A percentile compares a stretch with the other conserved stretches of the same genome.
Conservation (phyloP, 768 basidiomycete species). For the Lepiota brunneoincarnata region DNA sequence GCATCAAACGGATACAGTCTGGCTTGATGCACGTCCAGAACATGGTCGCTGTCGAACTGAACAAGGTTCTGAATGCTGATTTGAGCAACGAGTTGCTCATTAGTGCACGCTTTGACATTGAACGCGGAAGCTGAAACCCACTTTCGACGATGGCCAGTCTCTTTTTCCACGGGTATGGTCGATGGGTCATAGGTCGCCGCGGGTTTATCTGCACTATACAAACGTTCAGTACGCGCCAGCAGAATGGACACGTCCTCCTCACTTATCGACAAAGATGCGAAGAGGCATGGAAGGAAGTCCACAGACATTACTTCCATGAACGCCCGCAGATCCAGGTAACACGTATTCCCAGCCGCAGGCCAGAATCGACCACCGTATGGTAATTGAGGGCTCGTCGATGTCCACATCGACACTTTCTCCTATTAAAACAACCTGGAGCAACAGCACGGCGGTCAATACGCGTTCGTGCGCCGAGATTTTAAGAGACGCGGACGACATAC, state of each 20-base stretch:
- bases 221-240: not conserved
- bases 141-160: slow-evolving; percentile 41
- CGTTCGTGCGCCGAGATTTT: not conserved
- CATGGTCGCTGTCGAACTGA: slow-evolving; percentile 56
- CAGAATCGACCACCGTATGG: slow-evolving; percentile 54
- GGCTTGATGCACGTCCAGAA: slow-evolving; percentile 52
- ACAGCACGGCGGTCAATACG: too few species aligned
- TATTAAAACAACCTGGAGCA: slow-evolving; percentile 45
- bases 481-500: slow-evolving; percentile 26
- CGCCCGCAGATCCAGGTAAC: slow-evolving; percentile 42
- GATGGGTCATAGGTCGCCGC: slow-evolving; percentile 43
- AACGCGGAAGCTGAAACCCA: slow-evolving; percentile 16
- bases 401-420: slow-evolving; percentile 60
- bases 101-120: not conserved
- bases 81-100: not conserved
- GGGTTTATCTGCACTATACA: slow-evolving; percentile 30
- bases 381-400: slow-evolving; percentile 54
- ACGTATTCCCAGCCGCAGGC: slow-evolving; percentile 47
- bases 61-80: slow-evolving; percentile 50
- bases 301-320: slow-evolving; percentile 42
- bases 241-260: slow-evolving; percentile 8
- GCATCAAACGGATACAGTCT: slow-evolving; percentile 58
- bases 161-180: slow-evolving; percentile 39
- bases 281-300: slow-evolving; percentile 44
- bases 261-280: slow-evolving; percentile 50